Evolutionary conservation across 2,329 filamentous ascomycete genomes (phyloP), one percentile per base, ranked within the genome.

Genomic region (Metarhizium robertsii): DNA sequence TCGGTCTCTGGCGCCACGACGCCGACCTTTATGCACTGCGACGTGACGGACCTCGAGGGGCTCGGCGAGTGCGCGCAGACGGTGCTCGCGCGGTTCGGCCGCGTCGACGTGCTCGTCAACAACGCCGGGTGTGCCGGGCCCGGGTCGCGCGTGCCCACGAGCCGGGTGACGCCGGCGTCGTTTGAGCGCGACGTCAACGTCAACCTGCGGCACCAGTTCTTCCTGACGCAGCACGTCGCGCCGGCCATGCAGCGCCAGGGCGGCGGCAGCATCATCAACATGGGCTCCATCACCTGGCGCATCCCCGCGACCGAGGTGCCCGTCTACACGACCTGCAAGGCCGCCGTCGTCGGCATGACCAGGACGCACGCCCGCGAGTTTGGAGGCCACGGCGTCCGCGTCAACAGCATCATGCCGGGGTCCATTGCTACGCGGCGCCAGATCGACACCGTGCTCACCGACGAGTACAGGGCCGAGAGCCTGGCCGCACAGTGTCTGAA

Each of bases 71-170:
- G 67, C 16, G 69, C 73, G 1, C 63, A 65, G 14, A 60, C 62
- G n/a, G 66, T 68, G 3, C 54, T 74, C 1, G 58, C 61, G 2
- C 55, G 64, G 2, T 59, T 67, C 38, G 60, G 60, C 0, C 53
- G 32, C 62, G 79, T 95, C 64, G 87, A 95, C 69, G 87, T 94
- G 60, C 73, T 95, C 52, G 74, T 95, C 74, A 94, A 95, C 76
- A 95, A 94, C 68, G 90, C 90, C 18, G 90, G 88, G 0, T 59
- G 57, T 0, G 61, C 58, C 4, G 60, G 59, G 18, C 59, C 59
- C 25, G 53, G 50, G 16, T 60, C 66, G 30, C 61, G 67, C 20
- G 64, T 61, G 0, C 53, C 62, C 2, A 75, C 70, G 1, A 53
- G 60, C 11, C 55, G 67, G 0, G 68, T 77, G 7, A 76, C 75